These are phyloP conservation scores for Brasilioporus rufonigricans DNA, from an alignment of 768 basidiomycete species.

Conservation along the genomic window DNA sequence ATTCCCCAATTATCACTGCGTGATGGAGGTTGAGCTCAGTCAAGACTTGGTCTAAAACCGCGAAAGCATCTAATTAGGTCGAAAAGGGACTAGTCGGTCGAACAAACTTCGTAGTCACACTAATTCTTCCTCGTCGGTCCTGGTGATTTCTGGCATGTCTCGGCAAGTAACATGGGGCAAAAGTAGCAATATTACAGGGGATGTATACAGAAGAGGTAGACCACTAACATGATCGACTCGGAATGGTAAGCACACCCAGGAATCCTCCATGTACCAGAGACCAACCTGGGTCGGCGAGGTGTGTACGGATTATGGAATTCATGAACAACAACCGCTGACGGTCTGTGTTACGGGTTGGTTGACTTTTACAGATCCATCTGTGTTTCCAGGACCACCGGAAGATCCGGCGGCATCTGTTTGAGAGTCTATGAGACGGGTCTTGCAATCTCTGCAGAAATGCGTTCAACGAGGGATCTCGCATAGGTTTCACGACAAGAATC, in stretches of 20 bases:
- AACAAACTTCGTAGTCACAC: too few species aligned
- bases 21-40: too few species aligned
- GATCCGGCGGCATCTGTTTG: conserved; percentile 62
- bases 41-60: too few species aligned
- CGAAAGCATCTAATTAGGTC: too few species aligned
- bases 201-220: conserved; percentile 9
- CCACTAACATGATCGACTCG: conserved; percentile 14
- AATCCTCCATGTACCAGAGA: too few species aligned
- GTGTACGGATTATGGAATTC: too few species aligned
- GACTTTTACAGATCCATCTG: conserved; percentile 62
- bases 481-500: neutral
- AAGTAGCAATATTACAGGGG: conserved; percentile 19
- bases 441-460: conserved; percentile 75
- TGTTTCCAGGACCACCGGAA: conserved; percentile 33
- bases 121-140: too few species aligned
- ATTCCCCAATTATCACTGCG: too few species aligned
- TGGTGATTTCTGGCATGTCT: too few species aligned
- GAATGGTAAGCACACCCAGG: too few species aligned
- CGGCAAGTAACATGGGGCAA: conserved; percentile 8
- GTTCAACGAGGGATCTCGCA: neutral
- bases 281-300: too few species aligned
- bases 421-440: conserved; percentile 94
- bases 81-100: too few species aligned
- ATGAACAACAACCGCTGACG: conserved; percentile 54
- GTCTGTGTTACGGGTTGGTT: conserved; percentile 53